These are phyloP conservation scores for Apiosordaria backusii DNA, from an alignment of 495 filamentous ascomycete species.

Conservation along the genomic window DNA sequence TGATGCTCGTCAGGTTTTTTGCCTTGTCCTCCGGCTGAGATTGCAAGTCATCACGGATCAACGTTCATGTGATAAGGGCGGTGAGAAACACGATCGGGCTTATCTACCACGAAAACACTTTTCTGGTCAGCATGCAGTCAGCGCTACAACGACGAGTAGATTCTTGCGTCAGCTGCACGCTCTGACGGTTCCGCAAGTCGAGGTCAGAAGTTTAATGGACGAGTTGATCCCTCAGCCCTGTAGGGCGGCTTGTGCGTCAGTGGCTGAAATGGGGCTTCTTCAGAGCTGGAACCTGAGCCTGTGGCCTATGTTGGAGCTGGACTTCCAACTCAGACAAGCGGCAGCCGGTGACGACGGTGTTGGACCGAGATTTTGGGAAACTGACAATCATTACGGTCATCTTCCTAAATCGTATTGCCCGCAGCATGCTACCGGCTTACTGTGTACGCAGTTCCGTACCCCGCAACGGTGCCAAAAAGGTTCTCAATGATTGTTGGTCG, in stretches of 20 bases:
- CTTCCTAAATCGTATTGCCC: neutral
- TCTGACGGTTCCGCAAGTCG: slow-evolving; percentile 3
- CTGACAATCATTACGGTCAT: neutral
- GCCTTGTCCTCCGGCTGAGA: neutral
- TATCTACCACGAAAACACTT: neutral
- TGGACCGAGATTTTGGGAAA: neutral
- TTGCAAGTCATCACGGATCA: neutral
- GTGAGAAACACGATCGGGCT: neutral
- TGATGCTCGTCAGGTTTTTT: neutral
- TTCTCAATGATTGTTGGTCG: neutral
- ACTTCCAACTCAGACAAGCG: neutral
- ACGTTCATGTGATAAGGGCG: neutral
- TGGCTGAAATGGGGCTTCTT: neutral
- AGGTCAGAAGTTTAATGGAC: slow-evolving; percentile 18
- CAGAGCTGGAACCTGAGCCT: neutral
- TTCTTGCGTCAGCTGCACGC: neutral
- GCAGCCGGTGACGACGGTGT: neutral
- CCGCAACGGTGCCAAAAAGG: neutral
- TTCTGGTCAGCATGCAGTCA: slow-evolving; percentile 2
- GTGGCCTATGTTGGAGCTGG: neutral
- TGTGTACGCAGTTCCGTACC: neutral
- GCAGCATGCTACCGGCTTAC: neutral
- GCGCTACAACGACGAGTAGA: neutral
- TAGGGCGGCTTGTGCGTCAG: slow-evolving; percentile 13
- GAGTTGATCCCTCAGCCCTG: slow-evolving; percentile 21